Base-by-base conservation (phyloP, 73 alveolate species). In the Paramecium biaurelia region DNA sequence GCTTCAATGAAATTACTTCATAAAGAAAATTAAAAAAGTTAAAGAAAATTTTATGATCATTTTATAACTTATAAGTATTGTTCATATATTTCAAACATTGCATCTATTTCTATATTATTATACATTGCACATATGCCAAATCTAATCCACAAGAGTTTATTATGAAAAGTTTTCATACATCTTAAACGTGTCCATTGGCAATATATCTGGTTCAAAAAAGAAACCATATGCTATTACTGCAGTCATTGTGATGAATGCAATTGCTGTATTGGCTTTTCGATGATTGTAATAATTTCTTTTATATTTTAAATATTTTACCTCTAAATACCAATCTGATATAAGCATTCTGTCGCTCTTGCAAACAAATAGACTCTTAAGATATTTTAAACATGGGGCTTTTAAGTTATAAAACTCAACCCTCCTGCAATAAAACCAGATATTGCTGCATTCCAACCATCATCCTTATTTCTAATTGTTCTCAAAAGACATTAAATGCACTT, bases 81-180 rank as follows among this genome's bases (percentile, higher is more conserved):
- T 63, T 30, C 24, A 63, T 63, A 63, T 23, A 5, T 7, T 63
- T 63, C 84, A 63, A 26, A 63, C 84, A 12, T 32, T 32, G 26
- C 49, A 26, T 74, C 45, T 74, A 34, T 23, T 74, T 74, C 87
- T 74, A 41, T 74, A 41, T 37, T 34, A 34, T 74, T 74, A 41
- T n/a, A 74, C 59, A 41, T 74, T 74, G 59, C 87, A 74, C 87
- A 74, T 74, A 74, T 74, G 87, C 87, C 87, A 74, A 15, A 74
- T 32, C 8, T 34, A 74, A 74, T 74, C 87, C 37, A 23, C 45
- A 4, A 74, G 34, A 11, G 87, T 37, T 74, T 74, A 18, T 74
- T 74, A 41, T 37, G 87, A 74, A 74, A 74, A 74, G 67, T 74
- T 74, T 14, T 74, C 59, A 37, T 74, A 74, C 87, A 74, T 74